Percentiles rank a stretch among this genome's conserved stretches.
Conservation (phyloP, 352 stramenopile genomes). For the Pythium aphanidermatum region DNA sequence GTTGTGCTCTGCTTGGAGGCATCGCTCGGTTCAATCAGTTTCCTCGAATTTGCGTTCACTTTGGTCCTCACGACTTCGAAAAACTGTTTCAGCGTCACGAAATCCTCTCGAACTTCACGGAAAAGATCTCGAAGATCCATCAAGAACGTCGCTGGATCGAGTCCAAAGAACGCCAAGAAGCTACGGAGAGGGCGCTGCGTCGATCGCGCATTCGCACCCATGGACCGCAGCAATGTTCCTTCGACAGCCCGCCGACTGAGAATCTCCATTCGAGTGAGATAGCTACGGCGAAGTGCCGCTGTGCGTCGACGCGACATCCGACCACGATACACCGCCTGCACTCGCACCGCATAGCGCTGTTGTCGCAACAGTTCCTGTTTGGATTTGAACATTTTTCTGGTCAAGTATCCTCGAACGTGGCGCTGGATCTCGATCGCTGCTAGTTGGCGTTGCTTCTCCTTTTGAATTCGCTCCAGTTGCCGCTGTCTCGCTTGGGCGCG, state of each 20-base stretch:
- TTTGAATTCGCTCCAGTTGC: conserved; percentile 42
- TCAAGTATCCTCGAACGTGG: conserved; percentile 51
- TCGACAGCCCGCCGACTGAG: conserved; percentile 49
- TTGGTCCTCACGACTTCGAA: conserved; percentile 54
- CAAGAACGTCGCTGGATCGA: conserved; percentile 72
- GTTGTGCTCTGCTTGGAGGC: too few species aligned
- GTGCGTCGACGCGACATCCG: conserved; percentile 58
- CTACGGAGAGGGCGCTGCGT: conserved; percentile 54
- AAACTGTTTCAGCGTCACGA: conserved; percentile 50
- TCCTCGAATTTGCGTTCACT: conserved; percentile 27
- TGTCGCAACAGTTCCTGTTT: conserved; percentile 48
- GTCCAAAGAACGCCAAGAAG: conserved; percentile 70
- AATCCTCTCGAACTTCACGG: conserved; percentile 66
- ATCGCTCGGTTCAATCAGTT: conserved; percentile 6
- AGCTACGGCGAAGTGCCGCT: conserved; percentile 60
- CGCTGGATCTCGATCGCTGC: conserved; percentile 68
- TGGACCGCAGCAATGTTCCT: conserved; percentile 46
- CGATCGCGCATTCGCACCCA: conserved; percentile 50
- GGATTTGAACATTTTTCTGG: conserved; percentile 40
- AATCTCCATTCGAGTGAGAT: conserved; percentile 74
- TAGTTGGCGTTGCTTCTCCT: conserved; percentile 34
- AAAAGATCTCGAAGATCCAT: conserved; percentile 57
- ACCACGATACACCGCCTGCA: conserved; percentile 71
- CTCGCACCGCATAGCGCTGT: conserved; percentile 36
- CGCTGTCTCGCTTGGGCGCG: conserved; percentile 38